Base-by-base conservation (phyloP, 352 stramenopile genomes). In the Pythium chondricola region DNA sequence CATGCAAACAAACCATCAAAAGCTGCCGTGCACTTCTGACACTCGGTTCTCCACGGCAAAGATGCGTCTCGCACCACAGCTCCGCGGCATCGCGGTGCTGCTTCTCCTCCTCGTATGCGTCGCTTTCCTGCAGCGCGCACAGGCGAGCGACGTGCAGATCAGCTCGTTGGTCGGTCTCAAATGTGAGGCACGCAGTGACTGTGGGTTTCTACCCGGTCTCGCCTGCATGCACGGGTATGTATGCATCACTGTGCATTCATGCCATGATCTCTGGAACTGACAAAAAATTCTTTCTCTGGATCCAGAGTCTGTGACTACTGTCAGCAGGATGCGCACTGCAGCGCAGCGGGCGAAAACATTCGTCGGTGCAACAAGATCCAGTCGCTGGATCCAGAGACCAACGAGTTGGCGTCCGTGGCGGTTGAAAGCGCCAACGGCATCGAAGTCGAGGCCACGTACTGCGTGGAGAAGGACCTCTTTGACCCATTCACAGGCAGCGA, bases 381-480 rank as follows among this genome's bases (percentile, higher is more conserved):
- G 39, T 44, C 43, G n/a, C 7, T 52, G 21, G 52, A 77, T 42
- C 29, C 59, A 45, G 38, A 33, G 16, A 85, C 73, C 1, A 62
- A 69, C 18, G 57, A 68, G 36, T 48, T 70, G 24, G 61, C 69
- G 48, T 53, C 61, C 10, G 45, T 67, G 11, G 53, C 65, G n/a
- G 64, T 58, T 2, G 58, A 50, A 1, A 74, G 66, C 25, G 69
- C 69, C 3, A 31, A 40, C 2, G 61, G 63, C 17, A 38, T 78
- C 32, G 46, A 50, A 8, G 67, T 80, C 13, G 39, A 51, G 1
- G 69, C 69, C 6, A 70, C 78, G 29, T 87, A 69, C 37, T 93
- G 82, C 59, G 75, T 88, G 20, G 79, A 93, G 43, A 93, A 93
- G 43, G 58, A 93, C 35, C 56, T 93, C 16, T 93, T 93, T 41